phyloP scores from a whole-genome alignment of 768 basidiomycete genomes.

The Tylopilus plumbeoviolaceoides region DNA sequence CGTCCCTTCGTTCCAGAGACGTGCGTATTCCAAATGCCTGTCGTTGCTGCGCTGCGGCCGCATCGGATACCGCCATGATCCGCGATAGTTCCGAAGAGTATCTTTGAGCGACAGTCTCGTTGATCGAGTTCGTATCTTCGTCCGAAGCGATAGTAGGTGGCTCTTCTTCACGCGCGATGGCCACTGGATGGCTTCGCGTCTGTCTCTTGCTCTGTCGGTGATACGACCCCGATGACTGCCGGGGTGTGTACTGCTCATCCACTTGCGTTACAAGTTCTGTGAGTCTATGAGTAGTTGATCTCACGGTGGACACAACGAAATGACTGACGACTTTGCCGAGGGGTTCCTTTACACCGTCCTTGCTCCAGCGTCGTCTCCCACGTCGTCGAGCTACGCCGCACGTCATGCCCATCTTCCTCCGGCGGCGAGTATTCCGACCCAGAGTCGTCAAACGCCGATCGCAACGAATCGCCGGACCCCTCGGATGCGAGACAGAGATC shows the following conservation, averaged over 20 bases:
- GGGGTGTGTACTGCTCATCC: conserved; percentile 1
- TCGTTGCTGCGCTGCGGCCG: conserved; percentile 43
- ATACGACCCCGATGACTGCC: neutral
- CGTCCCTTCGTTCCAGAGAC: conserved; percentile 27
- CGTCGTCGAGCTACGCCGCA: neutral
- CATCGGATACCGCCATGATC: conserved; percentile 26
- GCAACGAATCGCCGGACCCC: conserved; percentile 19
- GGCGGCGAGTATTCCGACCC: conserved; percentile 30
- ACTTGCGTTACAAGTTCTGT: conserved; percentile 2
- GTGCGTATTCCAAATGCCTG: conserved; percentile 50
- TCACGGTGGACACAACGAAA: neutral
- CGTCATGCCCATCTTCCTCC: conserved; percentile 15
- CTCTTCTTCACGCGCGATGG: conserved; percentile 1
- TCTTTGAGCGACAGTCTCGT: conserved; percentile 5
- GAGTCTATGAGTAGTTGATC: conserved; percentile 4
- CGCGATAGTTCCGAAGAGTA: conserved; percentile 29
- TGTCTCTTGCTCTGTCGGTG: conserved; percentile 5
- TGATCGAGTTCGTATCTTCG: conserved; percentile 7
- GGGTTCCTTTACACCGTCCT: neutral
- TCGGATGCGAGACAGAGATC: conserved; percentile 14
- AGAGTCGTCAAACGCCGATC: conserved; percentile 23
- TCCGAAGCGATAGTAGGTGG: conserved; percentile 17
- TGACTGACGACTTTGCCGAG: conserved; percentile 12
- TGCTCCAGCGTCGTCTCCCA: conserved; percentile 9
- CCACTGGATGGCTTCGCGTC: neutral